Conservation (phyloP, 768 basidiomycete genomes). For the Pluteus cervinus region DNA sequence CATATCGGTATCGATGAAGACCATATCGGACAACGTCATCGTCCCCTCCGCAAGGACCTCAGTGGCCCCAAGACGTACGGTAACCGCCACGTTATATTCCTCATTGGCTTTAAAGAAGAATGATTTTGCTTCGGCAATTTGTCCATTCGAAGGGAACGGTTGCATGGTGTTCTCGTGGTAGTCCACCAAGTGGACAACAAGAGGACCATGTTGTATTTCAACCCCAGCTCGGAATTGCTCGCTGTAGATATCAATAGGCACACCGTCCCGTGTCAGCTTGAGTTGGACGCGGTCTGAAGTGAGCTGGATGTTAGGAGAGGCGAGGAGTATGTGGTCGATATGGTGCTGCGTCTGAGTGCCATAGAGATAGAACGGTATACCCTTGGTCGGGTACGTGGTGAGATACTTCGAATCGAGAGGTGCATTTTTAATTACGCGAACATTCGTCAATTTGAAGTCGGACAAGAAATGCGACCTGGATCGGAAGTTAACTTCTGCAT, state of each 20-base stretch:
- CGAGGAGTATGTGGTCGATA: constrained; percentile 28
- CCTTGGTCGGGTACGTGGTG: constrained; percentile 21
- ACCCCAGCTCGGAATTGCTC: constrained; percentile 2
- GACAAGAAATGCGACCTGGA: no score
- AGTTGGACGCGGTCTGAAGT: constrained; percentile 14
- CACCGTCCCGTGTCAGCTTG: no score
- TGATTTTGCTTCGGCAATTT: no score
- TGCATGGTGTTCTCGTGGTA: constrained; percentile 14
- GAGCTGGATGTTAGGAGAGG: constrained; percentile 21
- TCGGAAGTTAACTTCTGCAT: no score
- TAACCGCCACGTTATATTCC: no score
- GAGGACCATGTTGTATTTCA: constrained; percentile 4
- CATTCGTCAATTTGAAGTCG: constrained; percentile 16
- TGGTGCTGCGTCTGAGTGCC: constrained; percentile 21
- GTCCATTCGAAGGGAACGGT: no score
- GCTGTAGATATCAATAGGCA: no score
- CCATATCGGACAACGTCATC: no score
- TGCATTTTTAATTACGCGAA: constrained; percentile 23
- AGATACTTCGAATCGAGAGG: constrained; percentile 21
- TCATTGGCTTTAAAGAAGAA: no score
- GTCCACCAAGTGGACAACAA: constrained; percentile 10
- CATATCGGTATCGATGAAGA: no score
- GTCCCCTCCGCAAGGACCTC: no score
- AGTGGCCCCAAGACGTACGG: no score
- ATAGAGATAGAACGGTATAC: constrained; percentile 36